These are phyloP conservation scores for Aspergillus sparsus DNA, from an alignment of 495 filamentous ascomycete genomes.

Conservation along the genomic window DNA sequence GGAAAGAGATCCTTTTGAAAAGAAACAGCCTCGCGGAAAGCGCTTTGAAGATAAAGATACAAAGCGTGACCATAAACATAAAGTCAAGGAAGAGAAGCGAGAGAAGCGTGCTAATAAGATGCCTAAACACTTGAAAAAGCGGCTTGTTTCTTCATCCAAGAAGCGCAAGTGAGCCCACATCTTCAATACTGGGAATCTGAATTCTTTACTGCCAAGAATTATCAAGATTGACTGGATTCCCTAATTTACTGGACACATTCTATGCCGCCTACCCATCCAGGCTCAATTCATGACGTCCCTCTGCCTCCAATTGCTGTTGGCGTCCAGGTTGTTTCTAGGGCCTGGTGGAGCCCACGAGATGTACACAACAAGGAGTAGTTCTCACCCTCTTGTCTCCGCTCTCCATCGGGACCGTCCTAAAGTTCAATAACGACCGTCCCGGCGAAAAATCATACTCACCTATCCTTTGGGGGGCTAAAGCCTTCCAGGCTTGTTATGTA, in stretches of 20 bases:
- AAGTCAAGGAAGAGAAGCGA: slow-evolving; percentile 91
- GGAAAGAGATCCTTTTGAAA: slow-evolving; percentile 54
- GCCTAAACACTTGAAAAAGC: slow-evolving; percentile 90
- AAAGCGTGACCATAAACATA: slow-evolving; percentile 85
- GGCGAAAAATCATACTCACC: too few species aligned
- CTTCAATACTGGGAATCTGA: not conserved
- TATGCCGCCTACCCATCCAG: not conserved
- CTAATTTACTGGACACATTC: not conserved
- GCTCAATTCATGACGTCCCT: not conserved
- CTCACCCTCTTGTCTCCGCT: too few species aligned
- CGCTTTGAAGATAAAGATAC: slow-evolving; percentile 86
- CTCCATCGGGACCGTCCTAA: too few species aligned
- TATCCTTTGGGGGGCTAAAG: not conserved
- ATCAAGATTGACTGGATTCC: too few species aligned
- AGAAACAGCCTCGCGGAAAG: slow-evolving; percentile 78
- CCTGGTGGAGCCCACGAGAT: too few species aligned
- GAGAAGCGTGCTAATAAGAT: slow-evolving; percentile 92
- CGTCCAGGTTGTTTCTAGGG: too few species aligned
- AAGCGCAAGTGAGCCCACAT: slow-evolving; percentile 45
- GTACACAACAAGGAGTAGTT: too few species aligned
- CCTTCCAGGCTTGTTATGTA: not conserved
- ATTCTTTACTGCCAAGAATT: too few species aligned
- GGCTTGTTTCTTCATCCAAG: slow-evolving; percentile 40
- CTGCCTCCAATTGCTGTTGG: too few species aligned
- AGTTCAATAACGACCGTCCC: too few species aligned